A percentile compares a stretch with the other conserved stretches of the same genome.
Evolutionary conservation across 768 basidiomycete species (phyloP).

Genomic region (Rhodosporidiobolus odoratus): DNA sequence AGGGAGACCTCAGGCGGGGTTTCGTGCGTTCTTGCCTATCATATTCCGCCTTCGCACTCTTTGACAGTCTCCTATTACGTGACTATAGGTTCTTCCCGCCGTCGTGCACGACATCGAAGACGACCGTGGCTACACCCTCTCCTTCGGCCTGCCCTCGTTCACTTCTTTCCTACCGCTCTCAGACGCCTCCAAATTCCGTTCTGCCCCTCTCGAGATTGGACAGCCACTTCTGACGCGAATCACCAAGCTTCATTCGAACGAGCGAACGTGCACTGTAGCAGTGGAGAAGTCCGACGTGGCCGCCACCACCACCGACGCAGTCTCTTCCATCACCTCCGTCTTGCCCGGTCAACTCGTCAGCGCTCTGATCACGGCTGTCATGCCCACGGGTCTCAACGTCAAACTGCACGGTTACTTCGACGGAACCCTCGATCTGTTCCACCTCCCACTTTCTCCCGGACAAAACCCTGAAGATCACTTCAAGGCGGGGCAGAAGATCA

Average conservation of each 20-base stretch:
- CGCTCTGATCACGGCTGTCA: conserved; percentile 69
- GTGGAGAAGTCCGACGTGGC: conserved; percentile 54
- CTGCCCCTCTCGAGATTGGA: conserved; percentile 57
- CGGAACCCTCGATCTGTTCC: conserved; percentile 77
- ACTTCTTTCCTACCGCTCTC: conserved; percentile 78
- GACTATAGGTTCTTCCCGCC: conserved; percentile 73
- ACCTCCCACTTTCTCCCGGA: conserved; percentile 52
- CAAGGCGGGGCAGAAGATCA: conserved; percentile 56
- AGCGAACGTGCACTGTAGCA: conserved; percentile 68
- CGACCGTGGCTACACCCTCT: conserved; percentile 88
- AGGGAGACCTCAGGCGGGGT: conserved; percentile 67
- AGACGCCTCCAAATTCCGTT: conserved; percentile 54
- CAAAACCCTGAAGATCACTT: conserved; percentile 48
- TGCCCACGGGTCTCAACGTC: conserved; percentile 70
- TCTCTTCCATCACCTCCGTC: conserved; percentile 69
- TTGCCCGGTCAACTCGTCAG: conserved; percentile 81
- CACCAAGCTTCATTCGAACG: conserved; percentile 64
- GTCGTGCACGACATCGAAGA: conserved; percentile 71
- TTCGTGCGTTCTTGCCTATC: conserved; percentile 57
- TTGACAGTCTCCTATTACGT: neutral
- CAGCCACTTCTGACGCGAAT: conserved; percentile 65
- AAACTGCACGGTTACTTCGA: conserved; percentile 89
- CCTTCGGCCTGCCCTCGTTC: conserved; percentile 71
- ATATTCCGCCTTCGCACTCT: neutral
- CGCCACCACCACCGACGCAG: conserved; percentile 63